Evolutionary conservation across 768 basidiomycete genomes (phyloP), one percentile per base, ranked within the genome.

Genomic region (Trametes punicea): DNA sequence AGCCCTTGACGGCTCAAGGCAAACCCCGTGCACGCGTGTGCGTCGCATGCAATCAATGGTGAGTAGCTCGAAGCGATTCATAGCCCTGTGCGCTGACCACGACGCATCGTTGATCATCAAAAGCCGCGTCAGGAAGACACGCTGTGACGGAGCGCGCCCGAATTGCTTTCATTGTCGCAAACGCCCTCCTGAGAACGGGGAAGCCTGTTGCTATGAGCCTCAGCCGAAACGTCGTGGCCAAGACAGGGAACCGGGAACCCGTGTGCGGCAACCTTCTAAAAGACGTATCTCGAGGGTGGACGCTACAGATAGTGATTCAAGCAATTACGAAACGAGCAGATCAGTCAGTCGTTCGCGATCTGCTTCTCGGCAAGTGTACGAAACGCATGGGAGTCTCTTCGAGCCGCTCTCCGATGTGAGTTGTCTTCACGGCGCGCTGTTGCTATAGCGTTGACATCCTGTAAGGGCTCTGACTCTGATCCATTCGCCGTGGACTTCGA

Each of bases 31-130:
- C 81, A 10, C 78, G 89, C 26, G 89, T 90, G 15, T 90, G 81
- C 58, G 85, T 90, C 29, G 89, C 89, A n/a, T 91, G 89, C 67
- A 21, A 84, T 16, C 87, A 88, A 69, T 90, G 88, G 88, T 88
- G 60, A 26, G 77, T 29, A 0, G 2, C 15, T 16, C 23, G 16
- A n/a, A n/a, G n/a, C n/a, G n/a, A n/a, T n/a, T n/a, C n/a, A n/a
- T n/a, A n/a, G n/a, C n/a, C n/a, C n/a, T n/a, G n/a, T n/a, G n/a
- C n/a, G n/a, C n/a, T n/a, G n/a, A n/a, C n/a, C n/a, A n/a, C n/a
- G n/a, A n/a, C n/a, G n/a, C n/a, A n/a, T n/a, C n/a, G n/a, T n/a
- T n/a, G n/a, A n/a, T n/a, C n/a, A n/a, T n/a, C n/a, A n/a, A 7
- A 34, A 47, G 46, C 16, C 54, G 54, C n/a, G 29, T 10, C 6